A percentile compares a stretch with the other conserved stretches of the same genome.
Evolutionary conservation across 1,284 basidiomycete genomes (phyloP).

Genomic region (Trichosporon inkin): DNA sequence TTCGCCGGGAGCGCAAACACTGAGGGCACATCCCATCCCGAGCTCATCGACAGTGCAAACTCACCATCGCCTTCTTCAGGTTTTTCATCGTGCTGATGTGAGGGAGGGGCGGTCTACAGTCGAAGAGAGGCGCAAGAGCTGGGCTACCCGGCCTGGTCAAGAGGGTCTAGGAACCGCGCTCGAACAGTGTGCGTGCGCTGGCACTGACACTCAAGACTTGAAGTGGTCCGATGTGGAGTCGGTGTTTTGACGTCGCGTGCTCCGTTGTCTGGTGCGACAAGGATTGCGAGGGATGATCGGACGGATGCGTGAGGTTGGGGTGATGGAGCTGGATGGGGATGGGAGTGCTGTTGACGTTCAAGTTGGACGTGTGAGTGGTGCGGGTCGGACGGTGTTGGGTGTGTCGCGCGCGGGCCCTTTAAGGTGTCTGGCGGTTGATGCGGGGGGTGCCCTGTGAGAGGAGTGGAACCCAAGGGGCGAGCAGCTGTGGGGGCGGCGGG

Average conservation of each 20-base stretch:
- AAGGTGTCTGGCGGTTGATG: conserved; percentile 5
- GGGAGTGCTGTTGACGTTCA: conserved; percentile 5
- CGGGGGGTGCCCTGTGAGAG: conserved; percentile 5
- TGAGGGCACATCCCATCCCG: conserved; percentile 2
- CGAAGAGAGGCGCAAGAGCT: conserved; percentile 4
- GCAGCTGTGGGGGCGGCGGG: no score
- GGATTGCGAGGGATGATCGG: background rate
- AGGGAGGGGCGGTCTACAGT: background rate
- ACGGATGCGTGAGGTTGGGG: background rate
- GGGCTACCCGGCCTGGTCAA: background rate
- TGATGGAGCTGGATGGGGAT: background rate
- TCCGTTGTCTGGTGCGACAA: background rate
- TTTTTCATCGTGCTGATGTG: conserved; percentile 64
- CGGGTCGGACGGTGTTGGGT: background rate
- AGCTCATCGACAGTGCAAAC: conserved; percentile 21
- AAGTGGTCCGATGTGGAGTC: conserved; percentile 1
- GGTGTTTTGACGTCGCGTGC: background rate
- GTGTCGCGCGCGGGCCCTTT: conserved; percentile 8
- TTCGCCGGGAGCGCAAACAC: background rate
- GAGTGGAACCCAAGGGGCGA: background rate
- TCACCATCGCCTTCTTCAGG: conserved; percentile 80
- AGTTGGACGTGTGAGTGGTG: background rate
- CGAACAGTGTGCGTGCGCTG: conserved; percentile 5
- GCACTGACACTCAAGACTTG: conserved; percentile 1
- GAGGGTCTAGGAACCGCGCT: conserved; percentile 1